Conservation (phyloP, 176 grass and related monocot species). For the Carex myosuroides region DNA sequence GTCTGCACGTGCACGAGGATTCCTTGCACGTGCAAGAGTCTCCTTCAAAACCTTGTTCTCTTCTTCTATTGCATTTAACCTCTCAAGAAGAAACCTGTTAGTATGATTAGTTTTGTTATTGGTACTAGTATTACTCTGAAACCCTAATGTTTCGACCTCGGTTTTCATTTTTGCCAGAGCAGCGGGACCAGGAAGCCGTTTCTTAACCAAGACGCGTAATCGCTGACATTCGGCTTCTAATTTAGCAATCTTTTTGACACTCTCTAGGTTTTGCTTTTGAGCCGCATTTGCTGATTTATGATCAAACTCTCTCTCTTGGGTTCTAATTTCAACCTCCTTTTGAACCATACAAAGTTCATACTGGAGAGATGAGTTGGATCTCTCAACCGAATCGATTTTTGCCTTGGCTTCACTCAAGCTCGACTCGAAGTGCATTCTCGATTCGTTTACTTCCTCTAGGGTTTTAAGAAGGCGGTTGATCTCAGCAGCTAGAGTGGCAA, state of each 20-base stretch:
- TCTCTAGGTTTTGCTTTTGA: slow-evolving; percentile 82
- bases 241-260: slow-evolving; percentile 70
- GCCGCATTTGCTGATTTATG: slow-evolving; percentile 78
- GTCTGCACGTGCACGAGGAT: slow-evolving; percentile 37
- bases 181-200: slow-evolving; percentile 76
- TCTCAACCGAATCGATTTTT: slow-evolving; percentile 54
- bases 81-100: slow-evolving; percentile 52
- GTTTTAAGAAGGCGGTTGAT: slow-evolving; percentile 57
- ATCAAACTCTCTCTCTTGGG: slow-evolving; percentile 75
- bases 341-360: slow-evolving; percentile 95
- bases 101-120: slow-evolving; percentile 20
- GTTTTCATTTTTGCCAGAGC: slow-evolving; percentile 97
- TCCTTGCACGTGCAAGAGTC: slow-evolving; percentile 53
- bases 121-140: background rate
- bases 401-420: slow-evolving; percentile 34
- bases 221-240: slow-evolving; percentile 89
- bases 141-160: slow-evolving; percentile 61
- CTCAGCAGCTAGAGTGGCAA: slow-evolving; percentile 51
- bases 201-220: slow-evolving; percentile 73
- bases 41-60: slow-evolving; percentile 86
- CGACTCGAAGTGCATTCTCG: slow-evolving; percentile 43
- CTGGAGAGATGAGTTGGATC: slow-evolving; percentile 62
- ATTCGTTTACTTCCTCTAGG: slow-evolving; percentile 52
- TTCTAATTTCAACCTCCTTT: slow-evolving; percentile 94
- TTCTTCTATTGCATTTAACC: slow-evolving; percentile 49